phyloP scores from a whole-genome alignment of 2,329 filamentous ascomycete species.

The Fusarium lateritium region DNA sequence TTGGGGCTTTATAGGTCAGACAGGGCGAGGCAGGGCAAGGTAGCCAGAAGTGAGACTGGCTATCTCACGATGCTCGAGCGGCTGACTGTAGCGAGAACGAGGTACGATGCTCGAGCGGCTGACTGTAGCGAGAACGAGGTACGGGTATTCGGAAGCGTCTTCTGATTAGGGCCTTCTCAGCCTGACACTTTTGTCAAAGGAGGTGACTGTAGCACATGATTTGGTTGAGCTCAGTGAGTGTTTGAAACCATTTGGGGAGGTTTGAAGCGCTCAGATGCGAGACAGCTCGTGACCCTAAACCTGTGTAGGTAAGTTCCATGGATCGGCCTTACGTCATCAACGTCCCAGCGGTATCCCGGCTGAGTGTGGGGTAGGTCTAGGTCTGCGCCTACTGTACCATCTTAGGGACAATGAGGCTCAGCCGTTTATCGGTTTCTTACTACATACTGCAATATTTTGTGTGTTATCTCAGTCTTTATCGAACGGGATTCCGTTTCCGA shows the following conservation, averaged over 20 bases:
- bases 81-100: conserved; percentile 27
- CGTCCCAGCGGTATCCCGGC: background rate
- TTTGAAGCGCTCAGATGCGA: conserved; percentile 30
- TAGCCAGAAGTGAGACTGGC: conserved; percentile 3
- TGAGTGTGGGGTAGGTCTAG: background rate
- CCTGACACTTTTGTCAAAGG: conserved; percentile 40
- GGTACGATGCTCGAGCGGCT: conserved; percentile 25
- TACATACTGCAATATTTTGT: no score
- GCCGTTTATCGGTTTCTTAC: conserved; percentile 14
- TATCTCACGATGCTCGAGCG: conserved; percentile 22
- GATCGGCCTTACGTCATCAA: conserved; percentile 50
- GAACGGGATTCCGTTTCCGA: no score
- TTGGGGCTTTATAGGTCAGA: conserved; percentile 25
- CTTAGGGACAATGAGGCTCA: background rate
- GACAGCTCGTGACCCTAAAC: conserved; percentile 44
- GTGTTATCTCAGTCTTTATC: no score
- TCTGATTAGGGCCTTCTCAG: conserved; percentile 48
- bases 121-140: conserved; percentile 18
- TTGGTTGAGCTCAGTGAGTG: conserved; percentile 29
- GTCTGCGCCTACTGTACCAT: background rate
- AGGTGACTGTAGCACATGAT: conserved; percentile 48
- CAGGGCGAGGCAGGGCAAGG: conserved; percentile 6
- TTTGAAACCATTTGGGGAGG: conserved; percentile 17
- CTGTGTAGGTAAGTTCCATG: conserved; percentile 11
- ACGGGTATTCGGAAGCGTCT: conserved; percentile 48